A percentile compares a stretch with the other conserved stretches of the same genome.
Conservation (phyloP, 73 alveolate genomes). For the Diophrys appendiculata region DNA sequence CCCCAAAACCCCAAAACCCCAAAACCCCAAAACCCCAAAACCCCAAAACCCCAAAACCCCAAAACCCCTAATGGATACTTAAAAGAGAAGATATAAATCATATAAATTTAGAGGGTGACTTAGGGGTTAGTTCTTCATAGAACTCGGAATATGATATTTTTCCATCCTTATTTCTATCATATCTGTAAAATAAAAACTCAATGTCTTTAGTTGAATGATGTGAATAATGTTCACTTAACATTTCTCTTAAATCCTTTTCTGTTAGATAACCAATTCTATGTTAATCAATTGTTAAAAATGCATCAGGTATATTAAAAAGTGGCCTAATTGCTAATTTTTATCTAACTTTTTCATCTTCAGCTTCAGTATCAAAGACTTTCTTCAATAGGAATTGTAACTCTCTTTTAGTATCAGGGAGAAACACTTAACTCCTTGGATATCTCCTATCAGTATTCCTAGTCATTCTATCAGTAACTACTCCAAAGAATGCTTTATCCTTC, state of each 20-base stretch:
- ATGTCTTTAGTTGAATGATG: not conserved
- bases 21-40: too few species aligned
- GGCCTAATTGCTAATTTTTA: slow-evolving; percentile 54
- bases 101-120: too few species aligned
- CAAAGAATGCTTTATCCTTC: not conserved
- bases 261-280: slow-evolving; percentile 60
- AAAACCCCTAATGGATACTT: too few species aligned
- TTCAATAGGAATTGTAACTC: not conserved
- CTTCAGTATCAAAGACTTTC: not conserved
- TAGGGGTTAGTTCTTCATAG: slow-evolving; percentile 14
- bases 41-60: too few species aligned
- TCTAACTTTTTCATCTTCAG: not conserved
- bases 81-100: too few species aligned
- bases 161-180: not conserved
- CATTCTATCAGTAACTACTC: not conserved
- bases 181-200: not conserved
- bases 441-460: not conserved
- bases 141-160: slow-evolving; percentile 20
- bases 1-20: too few species aligned
- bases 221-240: not conserved
- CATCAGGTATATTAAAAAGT: slow-evolving; percentile 86
- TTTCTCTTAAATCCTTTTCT: slow-evolving; percentile 59
- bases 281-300: slow-evolving; percentile 77
- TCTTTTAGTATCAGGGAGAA: not conserved
- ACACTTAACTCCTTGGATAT: not conserved